Conservation (phyloP, 2,329 filamentous ascomycete species). For the Botrytis paeoniae region DNA sequence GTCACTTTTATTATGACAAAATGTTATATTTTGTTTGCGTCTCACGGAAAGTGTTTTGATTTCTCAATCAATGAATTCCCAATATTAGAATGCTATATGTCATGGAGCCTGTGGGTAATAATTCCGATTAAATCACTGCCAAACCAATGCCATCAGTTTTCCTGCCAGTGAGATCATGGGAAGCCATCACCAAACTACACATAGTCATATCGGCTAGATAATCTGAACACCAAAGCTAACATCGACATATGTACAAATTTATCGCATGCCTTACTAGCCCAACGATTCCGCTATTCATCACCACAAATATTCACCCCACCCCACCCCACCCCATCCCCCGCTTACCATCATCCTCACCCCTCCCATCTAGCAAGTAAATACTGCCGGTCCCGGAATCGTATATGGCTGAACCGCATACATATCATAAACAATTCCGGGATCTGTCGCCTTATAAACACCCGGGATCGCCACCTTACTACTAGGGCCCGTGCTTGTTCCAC, state of each 20-base stretch:
- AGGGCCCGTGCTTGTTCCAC: constrained; percentile 43
- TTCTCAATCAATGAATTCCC: too few relatives aligned
- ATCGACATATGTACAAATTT: background rate
- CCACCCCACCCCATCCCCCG: too few relatives aligned
- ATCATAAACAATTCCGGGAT: constrained; percentile 40
- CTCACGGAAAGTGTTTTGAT: too few relatives aligned
- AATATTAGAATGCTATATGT: background rate
- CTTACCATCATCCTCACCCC: background rate
- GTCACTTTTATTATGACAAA: too few relatives aligned
- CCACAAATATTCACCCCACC: too few relatives aligned
- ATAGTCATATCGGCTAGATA: background rate
- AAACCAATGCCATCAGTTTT: background rate
- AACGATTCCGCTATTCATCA: background rate
- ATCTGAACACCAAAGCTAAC: too few relatives aligned
- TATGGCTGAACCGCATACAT: constrained; percentile 45
- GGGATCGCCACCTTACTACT: constrained; percentile 44
- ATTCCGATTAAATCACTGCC: rapidly evolving
- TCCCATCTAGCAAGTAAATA: constrained; percentile 33
- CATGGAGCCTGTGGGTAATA: background rate
- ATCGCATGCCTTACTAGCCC: background rate
- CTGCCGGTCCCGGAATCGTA: constrained; percentile 42
- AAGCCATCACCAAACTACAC: background rate
- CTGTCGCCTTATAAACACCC: constrained; percentile 46
- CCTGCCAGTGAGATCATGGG: background rate
- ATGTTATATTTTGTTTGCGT: too few relatives aligned